These are phyloP conservation scores for Meyerozyma carpophila DNA, from an alignment of 1,139 yeast species.

Conservation along the genomic window DNA sequence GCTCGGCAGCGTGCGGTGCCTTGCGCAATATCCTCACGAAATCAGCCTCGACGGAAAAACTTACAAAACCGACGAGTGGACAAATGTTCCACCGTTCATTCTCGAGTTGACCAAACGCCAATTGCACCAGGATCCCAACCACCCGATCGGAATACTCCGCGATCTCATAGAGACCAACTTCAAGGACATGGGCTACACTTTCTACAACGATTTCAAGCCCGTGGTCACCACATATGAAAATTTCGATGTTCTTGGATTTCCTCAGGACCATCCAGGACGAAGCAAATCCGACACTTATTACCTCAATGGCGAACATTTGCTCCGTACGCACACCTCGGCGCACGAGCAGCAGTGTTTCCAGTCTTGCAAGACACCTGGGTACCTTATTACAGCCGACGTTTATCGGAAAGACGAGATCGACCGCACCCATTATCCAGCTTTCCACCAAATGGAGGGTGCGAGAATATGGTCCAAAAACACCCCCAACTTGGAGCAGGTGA, in stretches of 20 bases:
- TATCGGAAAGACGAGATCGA: slow-evolving; percentile 95
- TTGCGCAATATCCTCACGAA: slow-evolving; percentile 18
- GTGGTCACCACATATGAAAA: slow-evolving; percentile 78
- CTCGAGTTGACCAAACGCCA: slow-evolving; percentile 64
- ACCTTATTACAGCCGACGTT: slow-evolving; percentile 91
- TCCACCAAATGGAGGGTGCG: slow-evolving; percentile 98
- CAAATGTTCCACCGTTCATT: slow-evolving; percentile 79
- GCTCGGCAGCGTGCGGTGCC: neutral
- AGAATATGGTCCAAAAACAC: slow-evolving; percentile 65
- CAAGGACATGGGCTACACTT: slow-evolving; percentile 65
- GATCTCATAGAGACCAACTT: slow-evolving; percentile 68
- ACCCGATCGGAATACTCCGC: slow-evolving; percentile 86
- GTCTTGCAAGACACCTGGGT: slow-evolving; percentile 69
- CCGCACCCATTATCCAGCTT: slow-evolving; percentile 93
- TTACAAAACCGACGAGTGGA: slow-evolving; percentile 69
- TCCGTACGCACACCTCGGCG: slow-evolving; percentile 95
- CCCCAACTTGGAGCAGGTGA: slow-evolving; percentile 33
- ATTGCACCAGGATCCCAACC: slow-evolving; percentile 66
- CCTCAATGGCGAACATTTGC: slow-evolving; percentile 60
- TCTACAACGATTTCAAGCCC: slow-evolving; percentile 77
- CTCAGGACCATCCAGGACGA: slow-evolving; percentile 90
- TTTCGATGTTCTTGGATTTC: slow-evolving; percentile 89
- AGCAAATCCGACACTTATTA: slow-evolving; percentile 91
- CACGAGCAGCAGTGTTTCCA: slow-evolving; percentile 87
- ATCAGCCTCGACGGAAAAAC: slow-evolving; percentile 44